phyloP scores from a whole-genome alignment of 177 flowering plant genomes.

The Vitis hybrid region DNA sequence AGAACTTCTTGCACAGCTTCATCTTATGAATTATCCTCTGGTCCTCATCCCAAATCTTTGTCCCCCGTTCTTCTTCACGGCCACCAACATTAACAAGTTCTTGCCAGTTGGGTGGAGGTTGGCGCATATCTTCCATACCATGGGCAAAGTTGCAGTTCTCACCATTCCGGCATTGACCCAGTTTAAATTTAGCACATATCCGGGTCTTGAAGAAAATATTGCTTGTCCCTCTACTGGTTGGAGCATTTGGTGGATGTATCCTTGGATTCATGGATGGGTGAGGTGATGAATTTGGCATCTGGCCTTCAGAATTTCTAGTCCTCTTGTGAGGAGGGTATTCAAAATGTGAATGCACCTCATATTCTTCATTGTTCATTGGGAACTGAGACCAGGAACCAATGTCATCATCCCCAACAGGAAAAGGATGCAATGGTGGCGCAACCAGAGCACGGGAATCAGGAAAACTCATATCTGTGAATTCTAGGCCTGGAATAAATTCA shows the following conservation, averaged over 20 bases:
- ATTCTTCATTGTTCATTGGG: conserved; percentile 21
- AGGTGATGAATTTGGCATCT: conserved; percentile 23
- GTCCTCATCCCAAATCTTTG: conserved; percentile 65
- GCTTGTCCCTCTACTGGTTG: conserved; percentile 38
- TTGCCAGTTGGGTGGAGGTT: conserved; percentile 89
- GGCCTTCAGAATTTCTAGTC: conserved; percentile 43
- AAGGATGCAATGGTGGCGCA: conserved; percentile 16
- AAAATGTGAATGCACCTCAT: conserved; percentile 21
- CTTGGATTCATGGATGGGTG: conserved; percentile 29
- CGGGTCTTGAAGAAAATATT: conserved; percentile 82
- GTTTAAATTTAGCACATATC: conserved; percentile 58
- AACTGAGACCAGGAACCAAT: conserved; percentile 40
- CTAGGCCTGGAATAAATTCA: conserved; percentile 1
- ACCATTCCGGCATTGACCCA: conserved; percentile 64
- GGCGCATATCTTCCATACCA: conserved; percentile 70
- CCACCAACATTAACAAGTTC: conserved; percentile 48
- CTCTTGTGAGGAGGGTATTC: conserved; percentile 46
- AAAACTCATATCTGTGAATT: conserved; percentile 36
- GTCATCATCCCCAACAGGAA: conserved; percentile 22
- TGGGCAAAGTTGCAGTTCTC: conserved; percentile 88
- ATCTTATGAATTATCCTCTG: conserved; percentile 58
- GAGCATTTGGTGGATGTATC: conserved; percentile 30
- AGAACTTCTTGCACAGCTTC: conserved; percentile 81
- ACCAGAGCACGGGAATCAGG: conserved; percentile 29
- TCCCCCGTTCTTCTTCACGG: conserved; percentile 36